Evolutionary conservation across 257 asterid species (phyloP), one percentile per base, ranked within the genome.

Genomic region (Solanum tarapatanum): DNA sequence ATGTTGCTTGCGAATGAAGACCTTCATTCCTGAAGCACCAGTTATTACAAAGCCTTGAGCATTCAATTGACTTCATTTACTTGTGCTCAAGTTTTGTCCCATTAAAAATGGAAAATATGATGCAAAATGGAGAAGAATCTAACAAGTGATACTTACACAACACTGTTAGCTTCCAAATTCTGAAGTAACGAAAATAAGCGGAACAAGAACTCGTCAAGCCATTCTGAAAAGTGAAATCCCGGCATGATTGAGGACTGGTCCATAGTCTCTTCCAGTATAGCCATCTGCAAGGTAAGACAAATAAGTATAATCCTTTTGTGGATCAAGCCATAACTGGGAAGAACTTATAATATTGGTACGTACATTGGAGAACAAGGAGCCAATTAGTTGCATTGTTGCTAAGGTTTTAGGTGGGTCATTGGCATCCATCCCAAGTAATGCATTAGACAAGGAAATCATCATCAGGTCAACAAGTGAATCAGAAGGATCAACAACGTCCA

Each of bases 351-450:
- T 88, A 88, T 90, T 37, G 84, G 82, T 73, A 87, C 95, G 91
- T 93, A 97, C 99, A 79, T 91, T 97, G 89, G 99, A 95, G 90
- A 97, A 97, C 84, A 97, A 89, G 89, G 99, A 97, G 86, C 99
- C 98, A 76, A 97, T 92, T 83, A 97, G 96, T 79, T 97, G 99
- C 98, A 97, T 93, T 89, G 98, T 95, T 82, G 99, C 99, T 94
- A 93, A 87, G 90, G 99, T 97, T 92, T 97, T 97, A 39, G 99
- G 99, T 85, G 99, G 99, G 91, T 97, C 99, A 90, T 97, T 97
- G 91, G 99, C 99, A 93, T 97, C 99, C 94, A 97, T 94, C 74
- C 99, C 99, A 91, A 95, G 98, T 87, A 97, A 93, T 82, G 99
- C 94, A 83, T 96, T 97, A 62, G 98, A 96, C 86, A 97, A 91